Conservation (phyloP, 805 yeast species). For the Nakazawaea peltata region DNA sequence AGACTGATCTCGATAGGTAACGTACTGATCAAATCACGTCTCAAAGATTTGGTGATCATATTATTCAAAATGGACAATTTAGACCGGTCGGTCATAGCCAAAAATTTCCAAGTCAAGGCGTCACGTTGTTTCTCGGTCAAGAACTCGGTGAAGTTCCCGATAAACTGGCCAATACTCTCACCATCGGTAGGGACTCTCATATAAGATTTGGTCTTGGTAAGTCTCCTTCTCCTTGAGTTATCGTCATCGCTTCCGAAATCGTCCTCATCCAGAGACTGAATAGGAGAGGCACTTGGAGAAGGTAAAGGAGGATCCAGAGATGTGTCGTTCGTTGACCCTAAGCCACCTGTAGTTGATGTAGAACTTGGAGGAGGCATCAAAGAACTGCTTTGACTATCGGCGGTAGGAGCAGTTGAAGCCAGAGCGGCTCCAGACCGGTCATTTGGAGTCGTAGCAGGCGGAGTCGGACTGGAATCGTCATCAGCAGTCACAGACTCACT, state of each 20-base stretch:
- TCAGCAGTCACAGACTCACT: no score
- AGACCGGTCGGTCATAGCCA: conserved; percentile 51
- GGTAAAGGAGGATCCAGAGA: conserved; percentile 54
- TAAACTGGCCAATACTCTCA: not conserved
- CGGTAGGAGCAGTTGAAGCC: no score
- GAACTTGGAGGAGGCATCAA: conserved; percentile 21
- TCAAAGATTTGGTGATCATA: conserved; percentile 44
- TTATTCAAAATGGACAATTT: conserved; percentile 54
- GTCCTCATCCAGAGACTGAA: conserved; percentile 24
- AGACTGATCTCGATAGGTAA: conserved; percentile 72
- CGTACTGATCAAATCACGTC: conserved; percentile 62
- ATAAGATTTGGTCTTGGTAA: conserved; percentile 27
- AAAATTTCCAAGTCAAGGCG: conserved; percentile 36
- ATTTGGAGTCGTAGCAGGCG: no score
- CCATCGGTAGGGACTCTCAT: conserved; percentile 21
- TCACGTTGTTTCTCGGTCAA: conserved; percentile 38
- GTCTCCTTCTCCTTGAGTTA: conserved; percentile 11
- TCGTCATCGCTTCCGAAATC: conserved; percentile 2
- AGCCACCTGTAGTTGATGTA: no score
- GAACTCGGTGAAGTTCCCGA: conserved; percentile 26
- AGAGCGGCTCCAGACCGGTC: no score
- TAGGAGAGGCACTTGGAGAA: conserved; percentile 60
- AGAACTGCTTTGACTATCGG: not conserved
- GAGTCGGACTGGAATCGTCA: no score
- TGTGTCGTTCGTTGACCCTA: no score